Conservation (phyloP, 805 yeast species). For the Sugiyamaella qingdaonensis region DNA sequence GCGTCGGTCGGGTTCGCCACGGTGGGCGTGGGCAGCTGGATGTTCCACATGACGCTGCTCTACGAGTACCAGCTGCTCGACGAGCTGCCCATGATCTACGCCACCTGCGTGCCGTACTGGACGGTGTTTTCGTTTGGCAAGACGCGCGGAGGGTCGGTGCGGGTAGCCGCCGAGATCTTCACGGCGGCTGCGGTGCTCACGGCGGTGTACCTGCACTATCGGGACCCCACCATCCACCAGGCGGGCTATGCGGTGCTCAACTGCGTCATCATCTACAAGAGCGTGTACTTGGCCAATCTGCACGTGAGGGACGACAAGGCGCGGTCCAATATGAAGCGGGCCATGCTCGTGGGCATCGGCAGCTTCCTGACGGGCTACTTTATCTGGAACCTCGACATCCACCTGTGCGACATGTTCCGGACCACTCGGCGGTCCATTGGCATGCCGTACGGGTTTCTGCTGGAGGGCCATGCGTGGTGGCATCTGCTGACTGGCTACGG, state of each 20-base stretch:
- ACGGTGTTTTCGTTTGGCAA: constrained; percentile 62
- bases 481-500: constrained; percentile 57
- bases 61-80: constrained; percentile 89
- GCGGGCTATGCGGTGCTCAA: constrained; percentile 76
- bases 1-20: constrained; percentile 75
- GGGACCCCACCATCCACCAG: constrained; percentile 88
- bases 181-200: constrained; percentile 61
- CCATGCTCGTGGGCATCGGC: constrained; percentile 56
- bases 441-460: constrained; percentile 76
- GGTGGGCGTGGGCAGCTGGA: constrained; percentile 92
- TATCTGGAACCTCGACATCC: constrained; percentile 87
- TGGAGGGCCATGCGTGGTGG: constrained; percentile 99
- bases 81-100: constrained; percentile 97
- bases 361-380: constrained; percentile 71
- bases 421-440: constrained; percentile 61
- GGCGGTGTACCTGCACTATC: constrained; percentile 61
- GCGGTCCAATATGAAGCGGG: constrained; percentile 45
- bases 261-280: constrained; percentile 61
- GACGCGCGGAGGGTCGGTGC: constrained; percentile 35
- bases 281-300: constrained; percentile 47
- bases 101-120: constrained; percentile 94
- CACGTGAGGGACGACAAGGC: constrained; percentile 51
- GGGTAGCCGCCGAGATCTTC: constrained; percentile 46
- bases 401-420: constrained; percentile 61
- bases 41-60: constrained; percentile 91